Base-by-base conservation (phyloP, 1,139 yeast species). In the Yamadazyma trypodendri region DNA sequence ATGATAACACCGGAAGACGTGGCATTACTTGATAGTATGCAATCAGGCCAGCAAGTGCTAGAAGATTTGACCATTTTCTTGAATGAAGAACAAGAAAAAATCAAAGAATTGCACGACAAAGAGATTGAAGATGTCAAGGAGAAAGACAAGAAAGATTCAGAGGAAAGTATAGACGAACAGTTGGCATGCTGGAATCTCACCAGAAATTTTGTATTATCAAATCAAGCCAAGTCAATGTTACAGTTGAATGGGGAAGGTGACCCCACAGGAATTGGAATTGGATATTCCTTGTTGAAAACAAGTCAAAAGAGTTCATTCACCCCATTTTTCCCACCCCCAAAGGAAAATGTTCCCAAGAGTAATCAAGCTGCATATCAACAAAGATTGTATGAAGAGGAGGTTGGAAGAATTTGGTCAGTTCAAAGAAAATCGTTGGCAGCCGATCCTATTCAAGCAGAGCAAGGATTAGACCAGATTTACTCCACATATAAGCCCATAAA, bases 241-340 rank as follows among this genome's bases (percentile, higher is more conserved):
- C 97, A 90, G 55, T 76, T 94, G 28, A 89, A 88, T 55, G 97
- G 97, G n/a, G 94, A 84, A 43, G 98, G 97, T 36, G 98, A 92
- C 58, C 96, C 96, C 2, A 82, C 96, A 1, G 96, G 96, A 24
- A 79, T 86, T 45, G 95, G 96, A 1, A 84, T 87, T 45, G 96
- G 94, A 0, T 85, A 85, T 50, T 87, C 96, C n/a, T 85, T 90
- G 51, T 70, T 90, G 48, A 76, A 90, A 46, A 87, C 96, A 0
- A 87, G 97, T 0, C 95, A 92, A 85, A 92, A 90, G 61, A 96
- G 95, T 52, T 95, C 96, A 1, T 92, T 92, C 61, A 73, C 78
- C 36, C 87, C 90, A 2, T 63, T 74, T n/a, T 60, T 65, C 42
- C 62, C 84, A 63, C 72, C 73, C 4, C 65, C 63, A 4, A 65